Evolutionary conservation across 768 basidiomycete species (phyloP).

Genomic region (Rhodotorula kratochvilovae): DNA sequence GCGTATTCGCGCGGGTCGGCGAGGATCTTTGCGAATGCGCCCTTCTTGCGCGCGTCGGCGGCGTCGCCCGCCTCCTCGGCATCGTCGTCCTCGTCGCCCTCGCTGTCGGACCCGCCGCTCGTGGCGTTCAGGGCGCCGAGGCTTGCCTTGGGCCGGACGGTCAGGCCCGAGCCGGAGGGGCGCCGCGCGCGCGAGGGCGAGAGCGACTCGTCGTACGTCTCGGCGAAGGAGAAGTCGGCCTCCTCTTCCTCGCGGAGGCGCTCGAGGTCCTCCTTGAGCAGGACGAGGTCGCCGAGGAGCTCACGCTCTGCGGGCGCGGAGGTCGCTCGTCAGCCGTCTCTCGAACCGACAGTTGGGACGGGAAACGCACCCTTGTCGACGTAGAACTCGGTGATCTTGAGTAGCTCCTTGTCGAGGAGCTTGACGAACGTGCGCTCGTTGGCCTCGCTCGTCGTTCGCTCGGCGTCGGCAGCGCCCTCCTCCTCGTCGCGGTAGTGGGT

Average conservation of each 20-base stretch:
- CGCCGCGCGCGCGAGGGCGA: background rate
- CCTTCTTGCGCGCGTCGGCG: constrained; percentile 8
- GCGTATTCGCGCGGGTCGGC: constrained; percentile 31
- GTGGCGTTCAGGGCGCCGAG: background rate
- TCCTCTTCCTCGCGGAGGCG: constrained; percentile 46
- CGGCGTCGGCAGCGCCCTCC: background rate
- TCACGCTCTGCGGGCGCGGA: constrained; percentile 55
- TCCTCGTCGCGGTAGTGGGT: constrained; percentile 57
- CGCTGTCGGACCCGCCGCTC: constrained; percentile 19
- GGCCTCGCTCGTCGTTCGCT: constrained; percentile 49
- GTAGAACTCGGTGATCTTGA: constrained; percentile 77
- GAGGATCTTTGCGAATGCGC: constrained; percentile 27
- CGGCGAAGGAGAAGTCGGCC: background rate
- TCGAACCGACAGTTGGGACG: background rate
- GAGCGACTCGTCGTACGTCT: constrained; percentile 9
- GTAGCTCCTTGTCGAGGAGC: constrained; percentile 73
- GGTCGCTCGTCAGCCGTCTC: no score
- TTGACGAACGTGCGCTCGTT: constrained; percentile 61
- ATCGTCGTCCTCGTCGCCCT: constrained; percentile 24
- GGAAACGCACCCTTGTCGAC: constrained; percentile 52
- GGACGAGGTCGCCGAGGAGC: constrained; percentile 49
- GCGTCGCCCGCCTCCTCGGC: constrained; percentile 9
- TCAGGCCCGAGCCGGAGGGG: background rate
- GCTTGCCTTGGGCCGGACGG: no score
- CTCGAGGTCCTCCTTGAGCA: constrained; percentile 47